phyloP scores from a whole-genome alignment of 352 stramenopile genomes.

The Pythium brassicae region DNA sequence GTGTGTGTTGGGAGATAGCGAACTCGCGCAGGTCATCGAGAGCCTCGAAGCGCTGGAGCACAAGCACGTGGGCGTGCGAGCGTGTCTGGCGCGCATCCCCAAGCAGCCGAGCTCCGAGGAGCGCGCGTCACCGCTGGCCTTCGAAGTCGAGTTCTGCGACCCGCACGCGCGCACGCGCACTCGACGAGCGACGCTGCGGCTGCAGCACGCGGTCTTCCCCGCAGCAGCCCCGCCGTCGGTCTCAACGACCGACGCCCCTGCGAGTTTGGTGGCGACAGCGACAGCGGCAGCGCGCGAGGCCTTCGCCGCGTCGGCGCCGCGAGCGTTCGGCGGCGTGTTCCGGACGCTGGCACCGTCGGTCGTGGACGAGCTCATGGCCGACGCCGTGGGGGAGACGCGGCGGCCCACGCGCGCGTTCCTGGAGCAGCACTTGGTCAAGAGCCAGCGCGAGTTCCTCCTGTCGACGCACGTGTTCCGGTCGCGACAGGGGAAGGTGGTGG shows the following conservation, averaged over 20 bases:
- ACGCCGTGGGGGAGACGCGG: too few species aligned
- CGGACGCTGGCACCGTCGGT: constrained; percentile 10
- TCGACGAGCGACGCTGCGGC: constrained; percentile 1
- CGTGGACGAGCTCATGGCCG: constrained; percentile 6
- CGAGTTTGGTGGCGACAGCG: too few species aligned
- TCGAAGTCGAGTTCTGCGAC: constrained; percentile 13
- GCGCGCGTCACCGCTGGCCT: neutral
- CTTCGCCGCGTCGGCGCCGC: too few species aligned
- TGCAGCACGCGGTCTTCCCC: constrained; percentile 10
- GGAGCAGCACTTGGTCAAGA: constrained; percentile 6
- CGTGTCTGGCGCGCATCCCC: neutral
- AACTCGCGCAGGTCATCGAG: neutral
- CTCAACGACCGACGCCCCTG: too few species aligned
- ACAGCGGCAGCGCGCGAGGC: too few species aligned
- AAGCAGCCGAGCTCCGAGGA: neutral
- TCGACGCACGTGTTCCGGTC: constrained; percentile 15
- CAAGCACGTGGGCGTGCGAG: constrained; percentile 1
- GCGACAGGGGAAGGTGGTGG: constrained; percentile 1
- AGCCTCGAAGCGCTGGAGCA: constrained; percentile 4
- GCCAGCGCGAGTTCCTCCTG: constrained; percentile 13
- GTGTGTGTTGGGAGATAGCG: too few species aligned
- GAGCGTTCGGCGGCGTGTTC: constrained; percentile 2
- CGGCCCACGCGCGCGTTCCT: constrained; percentile 10
- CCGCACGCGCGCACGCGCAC: neutral
- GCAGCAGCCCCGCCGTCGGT: too few species aligned